Evolutionary conservation across 371 early-diverging fungal species (phyloP).

Genomic region (Rhizomucor miehei): DNA sequence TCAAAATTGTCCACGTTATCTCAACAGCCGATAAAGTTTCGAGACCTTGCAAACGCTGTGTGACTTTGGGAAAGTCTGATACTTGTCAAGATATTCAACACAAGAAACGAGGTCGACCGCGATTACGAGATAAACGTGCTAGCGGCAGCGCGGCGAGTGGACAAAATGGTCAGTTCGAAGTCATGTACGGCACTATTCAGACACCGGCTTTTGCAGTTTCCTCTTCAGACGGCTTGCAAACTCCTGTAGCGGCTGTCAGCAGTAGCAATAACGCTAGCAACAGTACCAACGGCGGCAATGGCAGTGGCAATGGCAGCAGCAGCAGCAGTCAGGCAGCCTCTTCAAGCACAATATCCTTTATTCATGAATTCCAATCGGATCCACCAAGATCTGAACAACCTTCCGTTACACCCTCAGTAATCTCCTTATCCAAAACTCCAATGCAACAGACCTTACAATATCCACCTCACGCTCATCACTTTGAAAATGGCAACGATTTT

Average conservation of each 20-base stretch:
- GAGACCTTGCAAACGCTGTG: slow-evolving; percentile 75
- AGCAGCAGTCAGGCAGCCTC: neutral
- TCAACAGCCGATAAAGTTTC: slow-evolving; percentile 40
- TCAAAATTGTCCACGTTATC: neutral
- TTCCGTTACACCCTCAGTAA: neutral
- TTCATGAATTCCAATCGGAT: slow-evolving; percentile 8
- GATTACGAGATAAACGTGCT: slow-evolving; percentile 52
- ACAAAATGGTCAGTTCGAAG: slow-evolving; percentile 7
- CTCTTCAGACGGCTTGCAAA: neutral
- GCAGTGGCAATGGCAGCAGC: neutral
- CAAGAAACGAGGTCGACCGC: slow-evolving; percentile 80
- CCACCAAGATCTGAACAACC: neutral
- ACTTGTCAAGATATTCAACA: slow-evolving; percentile 80
- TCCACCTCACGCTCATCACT: no score
- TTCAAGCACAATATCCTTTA: slow-evolving; percentile 7
- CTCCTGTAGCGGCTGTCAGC: neutral
- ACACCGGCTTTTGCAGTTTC: slow-evolving; percentile 9
- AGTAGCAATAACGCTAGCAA: neutral
- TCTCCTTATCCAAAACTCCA: neutral
- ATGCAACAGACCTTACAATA: no score
- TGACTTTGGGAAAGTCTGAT: slow-evolving; percentile 67
- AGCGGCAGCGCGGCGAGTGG: slow-evolving; percentile 2
- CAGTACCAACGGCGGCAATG: neutral
- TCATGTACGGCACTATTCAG: slow-evolving; percentile 12
- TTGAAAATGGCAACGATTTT: neutral